Evolutionary conservation across 495 filamentous ascomycete genomes (phyloP).

Genomic region (Xylaria castorea): DNA sequence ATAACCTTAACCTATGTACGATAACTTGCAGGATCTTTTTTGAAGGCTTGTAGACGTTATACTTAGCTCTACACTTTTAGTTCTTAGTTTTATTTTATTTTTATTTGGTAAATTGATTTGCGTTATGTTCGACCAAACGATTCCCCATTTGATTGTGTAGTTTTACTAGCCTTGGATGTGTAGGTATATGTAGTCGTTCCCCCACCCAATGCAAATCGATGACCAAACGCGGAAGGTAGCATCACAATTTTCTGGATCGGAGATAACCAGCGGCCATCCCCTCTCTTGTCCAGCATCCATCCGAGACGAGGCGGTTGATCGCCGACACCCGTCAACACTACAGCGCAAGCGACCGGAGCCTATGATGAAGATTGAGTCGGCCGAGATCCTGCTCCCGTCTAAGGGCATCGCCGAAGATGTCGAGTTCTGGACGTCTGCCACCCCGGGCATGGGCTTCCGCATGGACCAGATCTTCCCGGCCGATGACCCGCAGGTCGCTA

Average conservation of each 20-base stretch:
- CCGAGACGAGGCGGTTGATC: background rate
- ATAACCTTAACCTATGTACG: too few relatives aligned
- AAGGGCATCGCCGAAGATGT: conserved; percentile 27
- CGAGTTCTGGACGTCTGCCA: conserved; percentile 22
- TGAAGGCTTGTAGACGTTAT: too few relatives aligned
- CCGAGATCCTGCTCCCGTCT: conserved; percentile 25
- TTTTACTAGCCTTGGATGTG: too few relatives aligned
- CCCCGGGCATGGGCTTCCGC: conserved; percentile 18
- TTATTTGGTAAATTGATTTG: too few relatives aligned
- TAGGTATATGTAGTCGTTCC: too few relatives aligned
- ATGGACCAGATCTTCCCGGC: conserved; percentile 24
- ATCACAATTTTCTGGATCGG: background rate
- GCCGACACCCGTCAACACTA: conserved; percentile 11
- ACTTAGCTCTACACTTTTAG: too few relatives aligned
- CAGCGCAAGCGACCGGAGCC: background rate
- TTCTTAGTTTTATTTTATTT: too few relatives aligned
- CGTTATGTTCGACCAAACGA: too few relatives aligned
- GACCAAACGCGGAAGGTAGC: conserved; percentile 11
- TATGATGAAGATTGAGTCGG: conserved; percentile 16
- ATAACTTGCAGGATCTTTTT: too few relatives aligned
- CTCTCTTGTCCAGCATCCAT: background rate
- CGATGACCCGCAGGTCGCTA: conserved; percentile 24
- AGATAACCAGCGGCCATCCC: background rate
- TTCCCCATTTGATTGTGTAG: too few relatives aligned
- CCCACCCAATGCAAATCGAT: background rate